Evolutionary conservation across 1,284 basidiomycete genomes (phyloP), one percentile per base, ranked within the genome.

Genomic region (Sphagnurus paluster): DNA sequence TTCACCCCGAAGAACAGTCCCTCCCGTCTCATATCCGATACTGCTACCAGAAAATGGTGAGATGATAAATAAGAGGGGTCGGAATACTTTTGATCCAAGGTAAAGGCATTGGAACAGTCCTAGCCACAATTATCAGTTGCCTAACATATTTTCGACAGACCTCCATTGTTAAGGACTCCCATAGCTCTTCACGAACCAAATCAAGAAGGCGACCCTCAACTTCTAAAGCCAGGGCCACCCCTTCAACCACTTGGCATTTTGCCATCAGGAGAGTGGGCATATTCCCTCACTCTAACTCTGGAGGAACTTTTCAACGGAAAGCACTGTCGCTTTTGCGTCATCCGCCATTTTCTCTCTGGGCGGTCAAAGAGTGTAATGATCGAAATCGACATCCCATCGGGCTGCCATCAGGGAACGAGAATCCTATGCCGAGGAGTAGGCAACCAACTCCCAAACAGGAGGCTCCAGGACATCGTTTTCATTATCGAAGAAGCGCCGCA

Each of bases 291-390:
- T 11, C 67, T 94, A 51, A 77, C 87, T 0, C 80, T 97, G 8
- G 90, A 95, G 59, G 93, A 97, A 54, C 75, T 97, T 39, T 93
- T 89, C 72, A 77, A 73, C 49, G 93, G 94, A 40, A 82, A 82
- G 26, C 82, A 80, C 25, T 92, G 90, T 66, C 82, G 80, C 53
- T 85, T 95, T 57, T 85, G 87, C 60, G 80, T 97, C 53, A 87
- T 83, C 11, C 82, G 90, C 46, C 79, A 79, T 47, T 63, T 84
- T 48, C 63, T 79, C 26, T 77, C 74, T 13, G 87, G 84, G 8
- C 67, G 67, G 48, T 78, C 76, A 8, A 86, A 90, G 63, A 79
- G 84, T 50, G 87, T 92, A 52, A 76, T 90, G 29, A 76, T 94
- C 49, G 82, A 87, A 52, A 74, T 93, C 42, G 74, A 79, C 24